Conservation (phyloP, 257 asterid species). For the Buddleja alternifolia region DNA sequence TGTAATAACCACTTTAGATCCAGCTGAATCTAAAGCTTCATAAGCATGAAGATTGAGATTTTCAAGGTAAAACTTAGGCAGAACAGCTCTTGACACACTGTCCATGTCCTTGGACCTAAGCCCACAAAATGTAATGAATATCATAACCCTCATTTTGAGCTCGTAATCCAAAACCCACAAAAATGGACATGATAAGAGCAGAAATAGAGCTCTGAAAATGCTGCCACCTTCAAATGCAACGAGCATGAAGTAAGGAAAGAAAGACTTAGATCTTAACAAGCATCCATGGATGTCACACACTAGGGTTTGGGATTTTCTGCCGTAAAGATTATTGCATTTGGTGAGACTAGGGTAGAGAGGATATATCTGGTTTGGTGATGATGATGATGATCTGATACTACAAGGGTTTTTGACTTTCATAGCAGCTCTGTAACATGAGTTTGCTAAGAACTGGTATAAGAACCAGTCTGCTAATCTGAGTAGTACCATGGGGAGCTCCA, state of each 20-base stretch:
- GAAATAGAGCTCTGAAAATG: constrained; percentile 64
- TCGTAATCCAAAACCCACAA: constrained; percentile 44
- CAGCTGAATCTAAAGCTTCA: constrained; percentile 54
- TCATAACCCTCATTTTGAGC: constrained; percentile 60
- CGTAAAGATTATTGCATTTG: constrained; percentile 39
- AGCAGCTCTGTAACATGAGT: constrained; percentile 66
- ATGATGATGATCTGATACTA: constrained; percentile 32
- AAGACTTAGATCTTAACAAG: constrained; percentile 54
- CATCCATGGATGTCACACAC: constrained; percentile 64
- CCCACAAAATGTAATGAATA: constrained; percentile 84
- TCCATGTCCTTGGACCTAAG: constrained; percentile 57
- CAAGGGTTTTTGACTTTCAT: constrained; percentile 49
- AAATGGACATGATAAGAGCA: constrained; percentile 65
- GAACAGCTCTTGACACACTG: constrained; percentile 65
- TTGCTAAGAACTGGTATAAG: constrained; percentile 62
- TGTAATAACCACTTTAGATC: constrained; percentile 50
- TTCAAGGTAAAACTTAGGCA: constrained; percentile 85
- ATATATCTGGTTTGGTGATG: constrained; percentile 15
- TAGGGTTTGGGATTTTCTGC: constrained; percentile 49
- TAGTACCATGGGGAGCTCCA: constrained; percentile 68
- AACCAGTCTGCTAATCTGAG: constrained; percentile 59
- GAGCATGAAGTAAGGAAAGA: constrained; percentile 93
- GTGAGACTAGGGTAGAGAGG: constrained; percentile 44
- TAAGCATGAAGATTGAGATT: constrained; percentile 53
- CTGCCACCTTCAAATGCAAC: constrained; percentile 94